phyloP scores from a whole-genome alignment of 257 asterid species.

The Salvia splendens region DNA sequence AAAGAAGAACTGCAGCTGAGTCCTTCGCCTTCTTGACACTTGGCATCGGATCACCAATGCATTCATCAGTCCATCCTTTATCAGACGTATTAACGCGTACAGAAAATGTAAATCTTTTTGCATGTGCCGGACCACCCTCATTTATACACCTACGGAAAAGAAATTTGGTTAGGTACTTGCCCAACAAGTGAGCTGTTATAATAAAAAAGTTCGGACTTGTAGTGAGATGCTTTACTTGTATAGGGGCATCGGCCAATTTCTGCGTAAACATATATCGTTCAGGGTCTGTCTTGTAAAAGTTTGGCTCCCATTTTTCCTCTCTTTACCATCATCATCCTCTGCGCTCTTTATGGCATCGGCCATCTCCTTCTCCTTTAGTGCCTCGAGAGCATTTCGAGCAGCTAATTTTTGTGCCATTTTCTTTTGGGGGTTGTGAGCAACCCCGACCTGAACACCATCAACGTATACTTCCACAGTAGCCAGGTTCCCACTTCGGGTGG shows the following conservation, averaged over 20 bases:
- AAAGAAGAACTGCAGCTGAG: conserved; percentile 83
- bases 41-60: conserved; percentile 97
- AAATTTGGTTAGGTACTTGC: not conserved
- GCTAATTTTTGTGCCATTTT: conserved; percentile 99
- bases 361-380: conserved; percentile 75
- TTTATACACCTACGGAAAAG: conserved; percentile 43
- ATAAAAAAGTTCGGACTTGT: not conserved
- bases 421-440: conserved; percentile 89
- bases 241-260: conserved; percentile 98
- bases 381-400: conserved; percentile 90
- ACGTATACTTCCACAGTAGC: conserved; percentile 92
- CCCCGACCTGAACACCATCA: conserved; percentile 84
- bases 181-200: not conserved
- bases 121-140: conserved; percentile 99
- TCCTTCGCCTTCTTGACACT: conserved; percentile 98
- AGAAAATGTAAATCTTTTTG: conserved; percentile 84
- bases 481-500: conserved; percentile 74
- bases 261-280: conserved; percentile 88
- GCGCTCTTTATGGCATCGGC: conserved; percentile 61
- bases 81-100: conserved; percentile 89
- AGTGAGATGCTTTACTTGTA: conserved; percentile 55
- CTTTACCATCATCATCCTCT: conserved; percentile 56
- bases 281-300: conserved; percentile 92
- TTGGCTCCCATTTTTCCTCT: conserved; percentile 71
- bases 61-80: conserved; percentile 92